Base-by-base conservation (phyloP, 805 yeast genomes). In the Hyphopichia homilentoma region DNA sequence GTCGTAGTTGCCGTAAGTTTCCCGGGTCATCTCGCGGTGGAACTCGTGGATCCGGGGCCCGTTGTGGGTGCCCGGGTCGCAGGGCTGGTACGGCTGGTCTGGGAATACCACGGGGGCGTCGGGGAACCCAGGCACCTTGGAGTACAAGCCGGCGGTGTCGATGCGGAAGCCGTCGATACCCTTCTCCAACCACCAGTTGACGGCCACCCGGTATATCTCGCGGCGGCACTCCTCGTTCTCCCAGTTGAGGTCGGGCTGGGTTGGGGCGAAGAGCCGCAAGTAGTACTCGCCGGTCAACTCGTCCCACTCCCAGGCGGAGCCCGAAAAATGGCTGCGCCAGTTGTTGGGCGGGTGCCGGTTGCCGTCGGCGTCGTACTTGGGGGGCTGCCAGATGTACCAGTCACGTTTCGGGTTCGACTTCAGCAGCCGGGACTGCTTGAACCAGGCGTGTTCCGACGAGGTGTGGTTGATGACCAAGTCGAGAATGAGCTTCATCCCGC, bases 221-320 rank as follows among this genome's bases (percentile, higher is more conserved):
- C 50, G 37, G 26, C 35, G 21, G 21, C 26, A 20, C 28, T 47
- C 63, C 30, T 44, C 58, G 46, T 65, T 71, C 39, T 73, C 77
- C 79, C 78, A 73, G 56, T 73, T 73, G 44, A 73, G 55, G 43
- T 73, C 79, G 13, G 78, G 78, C 48, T 73, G 79, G 25, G 65
- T 48, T 31, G 49, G 52, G 7, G 75, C 75, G 48, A 71, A 73
- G 38, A 71, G 54, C 33, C 64, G 67, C 43, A 73, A 50, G 50
- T 71, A 73, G 58, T 70, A 73, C 48, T 73, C 76, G 30, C 64
- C 61, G n/a, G 76, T 70, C 4, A 24, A 27, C 35, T 68, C 74
- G 45, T 73, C 77, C 50, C 60, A 72, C 18, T 55, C 52, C 78
- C 79, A 73, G 4, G 77, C 75, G 25, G 70, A 56, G 5, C 76